Evolutionary conservation across 129 eudicot species (phyloP).

Genomic region (Arctium lappa): DNA sequence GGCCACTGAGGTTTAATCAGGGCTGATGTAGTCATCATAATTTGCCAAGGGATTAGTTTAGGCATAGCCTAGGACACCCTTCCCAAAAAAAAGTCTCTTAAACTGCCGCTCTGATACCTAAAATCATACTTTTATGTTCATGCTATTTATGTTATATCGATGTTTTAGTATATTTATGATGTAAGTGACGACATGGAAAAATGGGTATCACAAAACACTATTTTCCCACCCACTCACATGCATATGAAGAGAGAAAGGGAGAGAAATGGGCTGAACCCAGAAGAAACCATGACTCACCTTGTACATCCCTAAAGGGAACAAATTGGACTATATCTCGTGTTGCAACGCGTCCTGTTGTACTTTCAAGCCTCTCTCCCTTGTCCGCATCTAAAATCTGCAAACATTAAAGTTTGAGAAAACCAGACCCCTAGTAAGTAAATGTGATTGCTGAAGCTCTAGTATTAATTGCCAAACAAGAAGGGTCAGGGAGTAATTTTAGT

Average conservation of each 20-base stretch:
- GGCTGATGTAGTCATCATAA: too few species aligned
- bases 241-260: not conserved
- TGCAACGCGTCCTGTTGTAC: slow-evolving; percentile 89
- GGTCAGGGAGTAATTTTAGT: slow-evolving; percentile 14
- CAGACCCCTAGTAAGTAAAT: not conserved
- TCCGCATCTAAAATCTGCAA: slow-evolving; percentile 85
- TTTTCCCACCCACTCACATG: not conserved
- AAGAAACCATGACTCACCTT: slow-evolving; percentile 43
- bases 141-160: not conserved
- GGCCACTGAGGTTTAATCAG: too few species aligned
- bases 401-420: not conserved
- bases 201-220: not conserved
- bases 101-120: too few species aligned
- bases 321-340: slow-evolving; percentile 97
- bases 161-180: not conserved
- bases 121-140: not conserved
- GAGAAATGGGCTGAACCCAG: not conserved
- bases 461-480: not conserved
- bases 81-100: too few species aligned
- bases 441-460: not conserved
- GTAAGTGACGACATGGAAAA: not conserved
- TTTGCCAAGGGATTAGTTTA: too few species aligned
- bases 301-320: slow-evolving; percentile 92
- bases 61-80: too few species aligned
- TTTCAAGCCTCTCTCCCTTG: slow-evolving; percentile 89